A percentile compares a stretch with the other conserved stretches of the same genome.
Conservation (phyloP, 805 yeast genomes). For the Lipomyces spencermartinsiae region DNA sequence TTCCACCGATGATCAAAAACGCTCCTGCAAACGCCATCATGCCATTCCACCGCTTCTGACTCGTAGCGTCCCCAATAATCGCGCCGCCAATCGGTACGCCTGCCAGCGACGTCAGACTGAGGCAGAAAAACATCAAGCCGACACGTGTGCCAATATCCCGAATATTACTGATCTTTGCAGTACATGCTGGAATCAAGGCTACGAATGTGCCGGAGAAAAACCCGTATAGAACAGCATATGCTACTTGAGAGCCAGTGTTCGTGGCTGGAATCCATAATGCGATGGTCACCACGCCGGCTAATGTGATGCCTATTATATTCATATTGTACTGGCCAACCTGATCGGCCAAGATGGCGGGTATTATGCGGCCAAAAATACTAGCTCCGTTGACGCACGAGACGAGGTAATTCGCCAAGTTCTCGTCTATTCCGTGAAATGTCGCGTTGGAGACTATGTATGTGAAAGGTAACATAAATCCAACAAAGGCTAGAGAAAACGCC, state of each 20-base stretch:
- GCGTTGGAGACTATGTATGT: constrained; percentile 47
- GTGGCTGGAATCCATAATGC: constrained; percentile 48
- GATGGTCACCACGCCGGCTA: constrained; percentile 45
- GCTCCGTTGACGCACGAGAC: constrained; percentile 47
- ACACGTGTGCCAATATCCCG: constrained; percentile 52
- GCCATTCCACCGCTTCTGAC: constrained; percentile 22
- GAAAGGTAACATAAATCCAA: constrained; percentile 40
- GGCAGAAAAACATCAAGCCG: constrained; percentile 65
- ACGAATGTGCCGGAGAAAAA: constrained; percentile 46
- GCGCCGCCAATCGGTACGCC: constrained; percentile 47
- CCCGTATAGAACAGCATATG: constrained; percentile 45
- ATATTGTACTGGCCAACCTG: constrained; percentile 55
- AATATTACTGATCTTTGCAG: constrained; percentile 43
- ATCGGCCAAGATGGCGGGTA: constrained; percentile 58
- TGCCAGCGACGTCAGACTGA: constrained; percentile 55
- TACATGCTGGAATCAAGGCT: constrained; percentile 45
- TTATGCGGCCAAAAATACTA: constrained; percentile 55
- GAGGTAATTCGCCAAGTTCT: constrained; percentile 41
- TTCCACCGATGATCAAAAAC: constrained; percentile 25
- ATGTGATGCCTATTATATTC: constrained; percentile 44
- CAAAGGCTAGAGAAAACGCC: constrained; percentile 31
- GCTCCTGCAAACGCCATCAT: constrained; percentile 37
- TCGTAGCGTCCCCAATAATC: constrained; percentile 27
- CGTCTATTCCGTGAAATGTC: constrained; percentile 33
- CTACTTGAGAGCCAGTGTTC: constrained; percentile 43